These are phyloP conservation scores for Phytopythium aichiense DNA, from an alignment of 352 stramenopile genomes.

Conservation along the genomic window DNA sequence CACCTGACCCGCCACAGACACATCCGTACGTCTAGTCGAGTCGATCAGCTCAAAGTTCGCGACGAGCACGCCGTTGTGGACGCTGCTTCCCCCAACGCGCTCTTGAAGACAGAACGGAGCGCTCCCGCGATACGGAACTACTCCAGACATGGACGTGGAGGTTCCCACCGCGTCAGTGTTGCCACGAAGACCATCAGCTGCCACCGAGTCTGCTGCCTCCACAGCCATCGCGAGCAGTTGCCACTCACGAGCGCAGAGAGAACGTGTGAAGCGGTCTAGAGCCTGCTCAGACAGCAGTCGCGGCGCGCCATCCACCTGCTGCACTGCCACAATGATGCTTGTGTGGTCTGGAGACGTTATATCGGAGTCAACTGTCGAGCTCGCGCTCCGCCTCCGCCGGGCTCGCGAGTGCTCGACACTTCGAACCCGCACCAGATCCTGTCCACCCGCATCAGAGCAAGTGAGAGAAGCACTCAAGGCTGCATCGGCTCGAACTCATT, in stretches of 20 bases:
- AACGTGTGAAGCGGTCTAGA: slow-evolving; percentile 20
- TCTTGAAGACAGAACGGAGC: slow-evolving; percentile 31
- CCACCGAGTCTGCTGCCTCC: neutral
- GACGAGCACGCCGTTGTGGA: neutral
- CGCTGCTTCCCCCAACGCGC: neutral
- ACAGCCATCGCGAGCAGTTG: neutral
- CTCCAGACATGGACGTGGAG: too few relatives aligned
- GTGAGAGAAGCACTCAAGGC: neutral
- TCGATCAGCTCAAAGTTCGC: slow-evolving; percentile 6
- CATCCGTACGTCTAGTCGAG: neutral
- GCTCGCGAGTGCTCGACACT: neutral
- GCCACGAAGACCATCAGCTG: too few relatives aligned
- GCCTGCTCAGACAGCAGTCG: slow-evolving; percentile 13
- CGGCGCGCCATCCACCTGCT: slow-evolving; percentile 4
- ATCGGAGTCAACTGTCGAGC: neutral
- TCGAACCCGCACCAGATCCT: slow-evolving; percentile 10
- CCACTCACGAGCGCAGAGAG: slow-evolving; percentile 24
- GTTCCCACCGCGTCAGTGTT: too few relatives aligned
- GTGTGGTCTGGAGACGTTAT: neutral
- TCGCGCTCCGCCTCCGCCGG: neutral
- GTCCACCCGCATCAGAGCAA: neutral
- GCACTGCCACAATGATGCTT: slow-evolving; percentile 3
- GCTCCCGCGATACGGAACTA: slow-evolving; percentile 1
- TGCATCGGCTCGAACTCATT: neutral
- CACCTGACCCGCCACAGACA: neutral